These are phyloP conservation scores for Cyberlindnera mycetangii DNA, from an alignment of 805 yeast species.

Conservation along the genomic window DNA sequence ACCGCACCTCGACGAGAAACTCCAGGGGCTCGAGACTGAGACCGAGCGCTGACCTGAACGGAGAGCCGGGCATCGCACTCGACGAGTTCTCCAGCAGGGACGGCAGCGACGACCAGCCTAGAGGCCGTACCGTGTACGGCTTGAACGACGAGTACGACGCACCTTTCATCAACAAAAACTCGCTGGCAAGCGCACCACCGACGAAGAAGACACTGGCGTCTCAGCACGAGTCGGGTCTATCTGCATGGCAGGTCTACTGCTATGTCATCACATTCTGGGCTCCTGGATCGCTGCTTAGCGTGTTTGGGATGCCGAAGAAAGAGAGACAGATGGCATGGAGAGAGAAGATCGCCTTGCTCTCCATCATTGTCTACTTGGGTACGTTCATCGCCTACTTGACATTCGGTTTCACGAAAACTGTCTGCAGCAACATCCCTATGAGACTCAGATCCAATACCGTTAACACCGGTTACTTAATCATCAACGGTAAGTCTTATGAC, in stretches of 20 bases:
- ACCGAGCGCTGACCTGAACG: conserved; percentile 7
- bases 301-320: conserved; percentile 75
- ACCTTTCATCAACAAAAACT: conserved; percentile 17
- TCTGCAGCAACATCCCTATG: conserved; percentile 49
- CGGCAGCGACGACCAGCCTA: conserved; percentile 14
- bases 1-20: conserved; percentile 13
- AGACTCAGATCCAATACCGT: conserved; percentile 65
- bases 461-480: conserved; percentile 56
- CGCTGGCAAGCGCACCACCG: conserved; percentile 4
- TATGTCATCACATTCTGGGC: conserved; percentile 87
- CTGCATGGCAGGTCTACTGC: conserved; percentile 83
- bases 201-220: conserved; percentile 12
- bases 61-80: conserved; percentile 20
- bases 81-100: conserved; percentile 18
- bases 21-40: conserved; percentile 15
- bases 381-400: conserved; percentile 81
- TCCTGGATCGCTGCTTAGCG: conserved; percentile 64
- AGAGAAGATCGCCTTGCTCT: conserved; percentile 83
- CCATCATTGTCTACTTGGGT: conserved; percentile 72
- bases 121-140: conserved; percentile 54
- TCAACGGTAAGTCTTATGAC: conserved; percentile 81
- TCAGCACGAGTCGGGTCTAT: conserved; percentile 15
- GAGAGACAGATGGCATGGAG: conserved; percentile 96
- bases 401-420: conserved; percentile 85
- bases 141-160: conserved; percentile 54